These are phyloP conservation scores for Acanthamoeba castellanii DNA, from an alignment of 208 protist species.

Conservation along the genomic window DNA sequence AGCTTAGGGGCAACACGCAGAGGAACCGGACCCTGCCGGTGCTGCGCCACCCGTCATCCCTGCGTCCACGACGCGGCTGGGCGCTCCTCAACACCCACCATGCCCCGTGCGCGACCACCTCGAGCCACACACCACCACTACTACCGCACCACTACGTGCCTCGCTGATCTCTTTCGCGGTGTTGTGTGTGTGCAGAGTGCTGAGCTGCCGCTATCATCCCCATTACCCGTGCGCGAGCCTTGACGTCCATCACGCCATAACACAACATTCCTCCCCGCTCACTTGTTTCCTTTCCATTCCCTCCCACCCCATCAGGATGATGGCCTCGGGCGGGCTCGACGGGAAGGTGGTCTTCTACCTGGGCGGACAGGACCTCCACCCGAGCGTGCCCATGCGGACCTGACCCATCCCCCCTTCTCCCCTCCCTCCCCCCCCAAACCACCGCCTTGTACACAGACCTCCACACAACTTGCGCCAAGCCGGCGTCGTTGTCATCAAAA, in stretches of 20 bases:
- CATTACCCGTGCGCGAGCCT: background rate
- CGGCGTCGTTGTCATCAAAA: no score
- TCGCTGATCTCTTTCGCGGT: background rate
- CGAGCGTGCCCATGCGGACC: background rate
- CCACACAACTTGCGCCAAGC: background rate
- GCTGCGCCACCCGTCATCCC: background rate
- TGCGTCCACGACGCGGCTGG: background rate
- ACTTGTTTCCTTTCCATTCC: background rate
- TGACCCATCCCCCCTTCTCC: no score
- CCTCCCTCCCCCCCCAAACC: no score
- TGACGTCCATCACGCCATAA: no score
- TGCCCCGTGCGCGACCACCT: background rate
- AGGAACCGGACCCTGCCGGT: no score
- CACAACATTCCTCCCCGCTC: background rate
- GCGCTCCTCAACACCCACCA: slow-evolving; percentile 21
- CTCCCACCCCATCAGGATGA: background rate
- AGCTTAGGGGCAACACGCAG: background rate
- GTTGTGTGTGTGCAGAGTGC: background rate
- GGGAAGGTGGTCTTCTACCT: background rate
- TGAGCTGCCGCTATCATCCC: slow-evolving; percentile 1
- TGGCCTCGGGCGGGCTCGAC: slow-evolving; percentile 4
- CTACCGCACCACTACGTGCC: no score
- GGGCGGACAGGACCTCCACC: background rate
- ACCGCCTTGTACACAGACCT: background rate
- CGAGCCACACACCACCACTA: no score